These are phyloP conservation scores for Collybia mongolica DNA, from an alignment of 768 basidiomycete species.

Conservation along the genomic window DNA sequence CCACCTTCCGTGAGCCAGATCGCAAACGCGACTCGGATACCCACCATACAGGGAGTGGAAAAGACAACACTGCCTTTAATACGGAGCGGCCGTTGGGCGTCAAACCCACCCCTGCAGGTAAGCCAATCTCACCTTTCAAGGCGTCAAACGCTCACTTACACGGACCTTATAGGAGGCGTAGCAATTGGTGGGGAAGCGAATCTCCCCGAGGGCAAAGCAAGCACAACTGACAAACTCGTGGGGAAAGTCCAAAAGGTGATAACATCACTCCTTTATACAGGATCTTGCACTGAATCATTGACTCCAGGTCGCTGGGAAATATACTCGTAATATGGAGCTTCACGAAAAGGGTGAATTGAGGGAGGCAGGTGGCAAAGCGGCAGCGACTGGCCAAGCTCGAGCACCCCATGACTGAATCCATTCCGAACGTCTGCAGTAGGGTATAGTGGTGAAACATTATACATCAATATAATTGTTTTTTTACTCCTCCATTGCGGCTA, in stretches of 20 bases:
- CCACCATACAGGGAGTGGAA: neutral
- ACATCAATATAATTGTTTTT: no score
- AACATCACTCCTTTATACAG: neutral
- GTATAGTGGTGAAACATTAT: no score
- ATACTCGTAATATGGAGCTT: constrained; percentile 42
- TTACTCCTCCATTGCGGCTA: no score
- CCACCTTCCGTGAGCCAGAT: neutral
- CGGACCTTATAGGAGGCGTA: constrained; percentile 28
- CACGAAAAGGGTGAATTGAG: constrained; percentile 59
- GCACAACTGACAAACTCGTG: constrained; percentile 49
- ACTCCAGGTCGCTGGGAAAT: constrained; percentile 48
- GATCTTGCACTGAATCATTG: neutral
- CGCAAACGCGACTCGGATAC: neutral
- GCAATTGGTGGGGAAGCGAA: constrained; percentile 29
- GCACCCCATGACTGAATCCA: constrained; percentile 36
- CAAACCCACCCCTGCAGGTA: constrained; percentile 4
- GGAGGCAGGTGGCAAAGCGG: constrained; percentile 50
- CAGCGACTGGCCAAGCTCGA: constrained; percentile 36
- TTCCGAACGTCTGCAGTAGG: no score
- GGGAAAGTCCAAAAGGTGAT: constrained; percentile 59
- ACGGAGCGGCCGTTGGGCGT: constrained; percentile 2
- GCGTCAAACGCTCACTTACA: neutral
- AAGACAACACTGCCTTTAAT: neutral
- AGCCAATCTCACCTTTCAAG: neutral
- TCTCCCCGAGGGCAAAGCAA: constrained; percentile 38